phyloP scores from a whole-genome alignment of 257 asterid genomes.

The Handroanthus guayacan region DNA sequence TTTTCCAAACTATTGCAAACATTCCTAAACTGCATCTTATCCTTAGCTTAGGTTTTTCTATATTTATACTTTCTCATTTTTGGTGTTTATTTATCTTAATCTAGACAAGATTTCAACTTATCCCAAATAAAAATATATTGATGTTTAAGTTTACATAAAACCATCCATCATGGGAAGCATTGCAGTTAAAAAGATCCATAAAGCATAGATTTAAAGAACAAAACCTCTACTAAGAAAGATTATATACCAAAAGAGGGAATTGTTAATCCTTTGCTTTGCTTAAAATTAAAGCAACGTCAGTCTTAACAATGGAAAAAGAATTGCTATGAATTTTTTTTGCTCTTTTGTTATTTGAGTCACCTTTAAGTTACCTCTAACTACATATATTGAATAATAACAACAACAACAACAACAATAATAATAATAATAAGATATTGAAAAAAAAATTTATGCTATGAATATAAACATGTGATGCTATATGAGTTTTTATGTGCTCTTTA shows the following conservation, averaged over 20 bases:
- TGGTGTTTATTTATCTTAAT: background rate
- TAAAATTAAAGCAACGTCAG: constrained; percentile 35
- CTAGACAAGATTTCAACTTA: background rate
- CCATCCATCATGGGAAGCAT: background rate
- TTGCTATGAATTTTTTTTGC: no score
- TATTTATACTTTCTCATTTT: background rate
- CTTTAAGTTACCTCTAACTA: no score
- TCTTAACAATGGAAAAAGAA: background rate
- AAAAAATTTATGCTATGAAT: no score
- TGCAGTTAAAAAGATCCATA: background rate
- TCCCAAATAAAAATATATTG: background rate
- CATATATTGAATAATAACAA: no score
- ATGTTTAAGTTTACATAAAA: background rate
- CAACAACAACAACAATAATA: no score
- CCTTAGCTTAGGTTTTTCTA: background rate
- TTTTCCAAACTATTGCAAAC: no score
- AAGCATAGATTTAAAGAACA: constrained; percentile 16
- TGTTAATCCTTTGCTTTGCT: constrained; percentile 33
- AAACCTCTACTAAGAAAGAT: background rate
- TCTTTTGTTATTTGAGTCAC: no score
- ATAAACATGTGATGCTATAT: no score
- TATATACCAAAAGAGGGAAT: background rate
- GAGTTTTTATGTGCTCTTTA: no score
- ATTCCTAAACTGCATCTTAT: no score
- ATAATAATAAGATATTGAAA: no score